A percentile compares a stretch with the other conserved stretches of the same genome.
These are phyloP conservation scores for Suillus placidus DNA, from an alignment of 768 basidiomycete genomes.

Conservation along the genomic window DNA sequence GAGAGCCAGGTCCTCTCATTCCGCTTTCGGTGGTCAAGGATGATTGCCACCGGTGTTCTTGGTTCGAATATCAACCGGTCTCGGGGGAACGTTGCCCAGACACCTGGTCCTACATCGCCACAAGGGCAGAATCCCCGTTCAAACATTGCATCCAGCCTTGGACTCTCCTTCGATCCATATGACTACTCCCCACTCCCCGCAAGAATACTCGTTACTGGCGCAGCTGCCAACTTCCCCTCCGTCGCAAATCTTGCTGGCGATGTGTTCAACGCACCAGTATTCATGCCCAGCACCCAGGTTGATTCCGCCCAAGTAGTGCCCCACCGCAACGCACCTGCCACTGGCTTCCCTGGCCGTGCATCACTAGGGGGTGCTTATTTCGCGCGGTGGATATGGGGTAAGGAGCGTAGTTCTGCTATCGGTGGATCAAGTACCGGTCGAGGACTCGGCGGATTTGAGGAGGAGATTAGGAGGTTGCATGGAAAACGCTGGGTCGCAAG, in stretches of 20 bases:
- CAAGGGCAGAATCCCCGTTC: constrained; percentile 18
- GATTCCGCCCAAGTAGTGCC: constrained; percentile 72
- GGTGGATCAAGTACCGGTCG: constrained; percentile 35
- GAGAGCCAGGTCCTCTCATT: constrained; percentile 83
- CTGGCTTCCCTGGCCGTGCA: constrained; percentile 69
- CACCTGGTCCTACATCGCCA: constrained; percentile 27
- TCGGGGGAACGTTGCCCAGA: constrained; percentile 35
- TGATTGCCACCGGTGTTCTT: constrained; percentile 69
- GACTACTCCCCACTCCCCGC: constrained; percentile 66
- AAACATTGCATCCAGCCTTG: constrained; percentile 46
- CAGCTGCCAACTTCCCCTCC: constrained; percentile 83
- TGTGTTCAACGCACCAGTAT: constrained; percentile 80
- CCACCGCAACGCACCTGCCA: constrained; percentile 74
- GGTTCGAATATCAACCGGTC: constrained; percentile 42
- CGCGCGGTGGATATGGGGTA: constrained; percentile 86
- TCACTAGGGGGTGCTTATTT: constrained; percentile 77
- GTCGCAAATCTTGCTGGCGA: constrained; percentile 81
- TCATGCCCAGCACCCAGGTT: constrained; percentile 73
- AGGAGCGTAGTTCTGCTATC: constrained; percentile 45
- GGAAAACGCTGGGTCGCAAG: constrained; percentile 75
- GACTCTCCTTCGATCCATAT: constrained; percentile 79
- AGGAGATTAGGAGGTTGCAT: constrained; percentile 72
- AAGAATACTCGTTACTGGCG: constrained; percentile 72
- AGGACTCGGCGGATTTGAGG: constrained; percentile 69
- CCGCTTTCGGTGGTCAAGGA: constrained; percentile 79